Evolutionary conservation across 257 asterid genomes (phyloP), one percentile per base, ranked within the genome.

Genomic region (Primulina tabacum): DNA sequence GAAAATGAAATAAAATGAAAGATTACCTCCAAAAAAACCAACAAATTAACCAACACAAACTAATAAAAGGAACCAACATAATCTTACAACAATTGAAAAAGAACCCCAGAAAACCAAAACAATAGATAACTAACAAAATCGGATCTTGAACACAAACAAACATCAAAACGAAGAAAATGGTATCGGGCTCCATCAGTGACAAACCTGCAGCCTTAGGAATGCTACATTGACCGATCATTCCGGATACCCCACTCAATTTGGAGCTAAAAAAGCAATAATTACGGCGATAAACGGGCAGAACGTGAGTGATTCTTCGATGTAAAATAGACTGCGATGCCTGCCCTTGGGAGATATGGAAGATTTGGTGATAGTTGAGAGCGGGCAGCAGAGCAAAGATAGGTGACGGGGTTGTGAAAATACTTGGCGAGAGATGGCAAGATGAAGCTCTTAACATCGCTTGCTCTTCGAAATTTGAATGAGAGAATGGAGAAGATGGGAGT

Each of bases 361-460:
- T 50, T 11, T 32, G 28, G 58, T 50, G 78, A 47, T 69, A 29
- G 67, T 75, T 5, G 71, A 80, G 72, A 53, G 76, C 33, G 1
- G 87, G 78, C 28, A 77, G 77, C 63, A 76, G 55, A 38, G 79
- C 80, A 43, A 59, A 71, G 26, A 78, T 69, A 5, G 85, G 79
- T 35, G 81, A 69, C 7, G 79, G 71, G 60, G 79, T 58, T 67
- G 71, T 37, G 70, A 62, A 62, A 34, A 71, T 72, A 29, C 67
- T 65, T 33, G 86, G 76, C 6, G 84, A 78, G 4, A 71, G 80
- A 40, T 74, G 84, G 70, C 66, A 75, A 20, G 83, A 74, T 20
- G 88, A 79, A 69, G 80, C 81, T 75, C 92, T 81, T 60, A 88
- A 73, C 91, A 90, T 84, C 52, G 67, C 76, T 63, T 58, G 6